phyloP scores from a whole-genome alignment of 371 early-diverging fungal genomes.

The Mucor sp. region DNA sequence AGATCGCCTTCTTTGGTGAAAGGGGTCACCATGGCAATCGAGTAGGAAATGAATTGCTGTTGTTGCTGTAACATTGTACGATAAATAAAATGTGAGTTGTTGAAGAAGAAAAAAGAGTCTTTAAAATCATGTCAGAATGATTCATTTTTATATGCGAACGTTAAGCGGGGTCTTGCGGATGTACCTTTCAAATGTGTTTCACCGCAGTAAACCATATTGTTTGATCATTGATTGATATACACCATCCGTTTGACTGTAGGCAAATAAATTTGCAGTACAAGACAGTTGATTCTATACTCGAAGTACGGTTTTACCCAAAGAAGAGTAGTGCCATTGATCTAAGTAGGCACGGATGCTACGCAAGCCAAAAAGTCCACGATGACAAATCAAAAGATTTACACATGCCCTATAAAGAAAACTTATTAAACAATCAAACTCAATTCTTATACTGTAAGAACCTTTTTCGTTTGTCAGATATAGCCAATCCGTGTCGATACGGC shows the following conservation, averaged over 20 bases:
- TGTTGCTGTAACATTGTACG: neutral
- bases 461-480: too few species aligned
- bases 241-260: too few species aligned
- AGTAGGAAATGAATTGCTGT: conserved; percentile 16
- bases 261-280: neutral
- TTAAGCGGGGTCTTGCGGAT: neutral
- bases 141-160: neutral
- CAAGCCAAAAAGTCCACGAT: neutral
- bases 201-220: neutral
- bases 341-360: neutral
- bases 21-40: conserved; percentile 33
- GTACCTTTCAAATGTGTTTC: neutral
- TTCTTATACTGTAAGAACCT: too few species aligned
- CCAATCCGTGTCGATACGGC: too few species aligned
- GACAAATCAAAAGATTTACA: neutral
- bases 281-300: neutral
- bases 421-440: neutral
- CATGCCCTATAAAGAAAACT: neutral
- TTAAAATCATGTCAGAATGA: neutral
- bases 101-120: neutral
- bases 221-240: neutral
- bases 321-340: neutral
- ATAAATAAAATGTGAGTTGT: neutral
- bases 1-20: conserved; percentile 24
- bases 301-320: neutral